Base-by-base conservation (phyloP, 208 protist species). In the Angomonas deanei region DNA sequence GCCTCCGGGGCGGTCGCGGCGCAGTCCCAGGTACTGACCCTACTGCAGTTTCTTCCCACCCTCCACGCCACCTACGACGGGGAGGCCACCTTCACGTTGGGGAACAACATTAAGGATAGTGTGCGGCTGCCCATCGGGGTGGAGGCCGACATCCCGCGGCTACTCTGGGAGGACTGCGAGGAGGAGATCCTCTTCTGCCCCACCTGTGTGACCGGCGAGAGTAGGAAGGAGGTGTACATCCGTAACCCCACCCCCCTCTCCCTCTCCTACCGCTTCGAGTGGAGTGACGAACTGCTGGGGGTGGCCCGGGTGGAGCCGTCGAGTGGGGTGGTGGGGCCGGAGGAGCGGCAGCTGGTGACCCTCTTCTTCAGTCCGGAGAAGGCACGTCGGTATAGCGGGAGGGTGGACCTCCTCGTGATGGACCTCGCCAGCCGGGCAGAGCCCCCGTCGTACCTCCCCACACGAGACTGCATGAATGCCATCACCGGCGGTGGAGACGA, bases 171-270 rank as follows among this genome's bases (percentile, higher is more conserved):
- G 8, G 33, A 26, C 39, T 26, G 30, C 28, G 24, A 15, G 38
- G 24, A 49, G 6, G 23, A 24, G n/a, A 2, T 2, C 61, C 34
- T 96, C 56, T 82, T 97, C 24, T 67, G 67, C 2, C 86, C 86
- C 5, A 91, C 84, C 34, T 94, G 83, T 70, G 69, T 97, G 10
- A 90, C 90, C 0, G 84, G 86, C 4, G 68, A 80, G 52, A 68
- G 79, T 21, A 60, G 57, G 28, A 75, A 77, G 17, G 26, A 28
- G 34, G 55, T 87, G 49, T 67, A 65, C 30, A 21, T 97, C 19
- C 68, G 59, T 47, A 97, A 97, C 75, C 88, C 90, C 1, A 91
- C 82, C 1, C 71, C 76, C 39, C 70, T 96, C 33, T 57, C 86
- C 19, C 66, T 97, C 47, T 59, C 58, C 27, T 96, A 86, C 71